These are phyloP conservation scores for Boletus barrowsii DNA, from an alignment of 768 basidiomycete genomes.

Conservation along the genomic window DNA sequence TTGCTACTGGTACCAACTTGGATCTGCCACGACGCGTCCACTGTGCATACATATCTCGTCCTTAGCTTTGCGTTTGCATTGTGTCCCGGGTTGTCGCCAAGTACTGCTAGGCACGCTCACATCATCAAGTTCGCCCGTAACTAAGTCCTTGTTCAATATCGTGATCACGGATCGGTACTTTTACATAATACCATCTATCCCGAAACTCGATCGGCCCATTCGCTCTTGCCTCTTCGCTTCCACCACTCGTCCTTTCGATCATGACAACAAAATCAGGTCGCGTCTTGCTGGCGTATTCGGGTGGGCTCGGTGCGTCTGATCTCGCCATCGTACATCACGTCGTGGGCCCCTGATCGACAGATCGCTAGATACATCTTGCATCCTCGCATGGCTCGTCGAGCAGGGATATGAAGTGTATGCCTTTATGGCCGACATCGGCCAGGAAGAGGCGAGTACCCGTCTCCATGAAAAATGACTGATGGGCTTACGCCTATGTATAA, in stretches of 20 bases:
- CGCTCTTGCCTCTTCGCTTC: not conserved
- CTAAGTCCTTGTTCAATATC: not conserved
- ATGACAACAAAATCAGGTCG: slow-evolving; percentile 55
- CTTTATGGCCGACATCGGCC: slow-evolving; percentile 95
- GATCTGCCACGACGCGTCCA: too few relatives aligned
- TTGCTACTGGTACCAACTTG: too few relatives aligned
- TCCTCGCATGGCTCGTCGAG: slow-evolving; percentile 98
- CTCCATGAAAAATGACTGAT: not conserved
- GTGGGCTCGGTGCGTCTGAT: slow-evolving; percentile 79
- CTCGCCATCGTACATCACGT: not conserved
- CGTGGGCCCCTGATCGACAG: slow-evolving; percentile 3
- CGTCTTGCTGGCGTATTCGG: slow-evolving; percentile 96
- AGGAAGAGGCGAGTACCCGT: slow-evolving; percentile 64
- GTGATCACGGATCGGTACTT: slow-evolving; percentile 1
- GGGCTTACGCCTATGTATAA: slow-evolving; percentile 1
- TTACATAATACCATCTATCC: too few relatives aligned
- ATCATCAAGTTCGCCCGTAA: too few relatives aligned
- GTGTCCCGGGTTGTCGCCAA: too few relatives aligned
- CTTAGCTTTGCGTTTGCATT: too few relatives aligned
- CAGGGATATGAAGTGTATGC: slow-evolving; percentile 96
- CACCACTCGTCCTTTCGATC: not conserved
- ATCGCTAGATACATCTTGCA: slow-evolving; percentile 88
- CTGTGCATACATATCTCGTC: too few relatives aligned
- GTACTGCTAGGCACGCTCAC: too few relatives aligned
- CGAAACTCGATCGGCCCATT: not conserved